Evolutionary conservation across 257 asterid genomes (phyloP).

Genomic region (Agastache rugosa): DNA sequence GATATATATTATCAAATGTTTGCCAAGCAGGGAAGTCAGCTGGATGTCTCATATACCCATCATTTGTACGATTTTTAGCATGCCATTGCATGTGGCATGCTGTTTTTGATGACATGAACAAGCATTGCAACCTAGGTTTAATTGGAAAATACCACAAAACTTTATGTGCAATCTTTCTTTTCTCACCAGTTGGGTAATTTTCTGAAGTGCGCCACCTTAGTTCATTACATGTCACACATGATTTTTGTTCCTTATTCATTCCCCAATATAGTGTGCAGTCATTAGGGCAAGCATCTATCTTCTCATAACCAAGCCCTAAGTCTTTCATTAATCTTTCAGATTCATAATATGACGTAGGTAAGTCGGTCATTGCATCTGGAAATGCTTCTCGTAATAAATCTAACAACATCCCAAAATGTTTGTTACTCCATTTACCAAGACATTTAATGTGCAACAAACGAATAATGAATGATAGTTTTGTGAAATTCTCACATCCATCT

Average conservation of each 20-base stretch:
- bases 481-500: slow-evolving; percentile 24
- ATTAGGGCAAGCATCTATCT: slow-evolving; percentile 21
- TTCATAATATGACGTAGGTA: slow-evolving; percentile 22
- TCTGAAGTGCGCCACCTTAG: not conserved
- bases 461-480: slow-evolving; percentile 22
- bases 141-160: slow-evolving; percentile 25
- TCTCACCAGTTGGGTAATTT: slow-evolving; percentile 9
- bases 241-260: not conserved
- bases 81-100: slow-evolving; percentile 24
- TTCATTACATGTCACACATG: slow-evolving; percentile 19
- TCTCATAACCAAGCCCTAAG: slow-evolving; percentile 25
- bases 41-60: slow-evolving; percentile 26
- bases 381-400: slow-evolving; percentile 11
- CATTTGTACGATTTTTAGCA: slow-evolving; percentile 13
- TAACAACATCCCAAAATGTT: not conserved
- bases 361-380: slow-evolving; percentile 17
- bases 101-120: slow-evolving; percentile 27
- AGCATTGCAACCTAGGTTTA: slow-evolving; percentile 15
- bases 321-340: slow-evolving; percentile 15
- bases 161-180: slow-evolving; percentile 19
- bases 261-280: slow-evolving; percentile 18
- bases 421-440: not conserved
- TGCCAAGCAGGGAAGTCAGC: slow-evolving; percentile 10
- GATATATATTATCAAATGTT: slow-evolving; percentile 3
- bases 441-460: slow-evolving; percentile 19